These are phyloP conservation scores for Exophiala viscosa DNA, from an alignment of 2,329 filamentous ascomycete genomes.

Conservation along the genomic window DNA sequence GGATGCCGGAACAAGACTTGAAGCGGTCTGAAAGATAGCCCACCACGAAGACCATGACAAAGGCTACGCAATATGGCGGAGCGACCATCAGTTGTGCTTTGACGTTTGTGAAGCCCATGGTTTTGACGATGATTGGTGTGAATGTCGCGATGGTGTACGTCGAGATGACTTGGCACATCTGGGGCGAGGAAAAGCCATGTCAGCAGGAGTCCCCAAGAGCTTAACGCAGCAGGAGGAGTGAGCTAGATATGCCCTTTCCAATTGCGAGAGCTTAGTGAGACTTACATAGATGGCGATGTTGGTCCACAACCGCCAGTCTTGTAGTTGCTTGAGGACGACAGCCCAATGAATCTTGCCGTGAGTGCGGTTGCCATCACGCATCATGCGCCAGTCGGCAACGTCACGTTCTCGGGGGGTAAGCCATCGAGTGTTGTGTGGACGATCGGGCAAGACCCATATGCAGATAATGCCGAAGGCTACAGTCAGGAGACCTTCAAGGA, in stretches of 20 bases:
- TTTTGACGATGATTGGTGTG: constrained; percentile 17
- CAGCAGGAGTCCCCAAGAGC: background rate
- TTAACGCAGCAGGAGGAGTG: too few species aligned
- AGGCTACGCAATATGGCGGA: constrained; percentile 13
- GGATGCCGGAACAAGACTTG: constrained; percentile 13
- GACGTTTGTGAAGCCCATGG: constrained; percentile 51
- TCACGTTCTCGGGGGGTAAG: constrained; percentile 27
- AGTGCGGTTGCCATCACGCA: constrained; percentile 18
- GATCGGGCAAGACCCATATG: constrained; percentile 38
- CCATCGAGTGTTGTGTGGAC: constrained; percentile 34
- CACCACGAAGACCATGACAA: constrained; percentile 17
- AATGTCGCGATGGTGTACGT: constrained; percentile 18
- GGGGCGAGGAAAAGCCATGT: background rate
- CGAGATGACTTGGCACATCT: constrained; percentile 14
- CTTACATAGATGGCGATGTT: constrained; percentile 15
- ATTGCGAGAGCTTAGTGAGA: too few species aligned
- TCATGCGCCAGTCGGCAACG: constrained; percentile 16
- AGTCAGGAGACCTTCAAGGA: constrained; percentile 38
- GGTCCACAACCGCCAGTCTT: constrained; percentile 14
- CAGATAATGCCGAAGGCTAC: constrained; percentile 36
- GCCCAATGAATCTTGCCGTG: constrained; percentile 15
- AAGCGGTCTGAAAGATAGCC: constrained; percentile 14
- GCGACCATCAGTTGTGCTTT: constrained; percentile 18
- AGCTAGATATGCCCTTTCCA: too few species aligned
- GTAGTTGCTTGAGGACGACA: constrained; percentile 6